These are phyloP conservation scores for Rehmannia glutinosa DNA, from an alignment of 257 asterid genomes.

Conservation along the genomic window DNA sequence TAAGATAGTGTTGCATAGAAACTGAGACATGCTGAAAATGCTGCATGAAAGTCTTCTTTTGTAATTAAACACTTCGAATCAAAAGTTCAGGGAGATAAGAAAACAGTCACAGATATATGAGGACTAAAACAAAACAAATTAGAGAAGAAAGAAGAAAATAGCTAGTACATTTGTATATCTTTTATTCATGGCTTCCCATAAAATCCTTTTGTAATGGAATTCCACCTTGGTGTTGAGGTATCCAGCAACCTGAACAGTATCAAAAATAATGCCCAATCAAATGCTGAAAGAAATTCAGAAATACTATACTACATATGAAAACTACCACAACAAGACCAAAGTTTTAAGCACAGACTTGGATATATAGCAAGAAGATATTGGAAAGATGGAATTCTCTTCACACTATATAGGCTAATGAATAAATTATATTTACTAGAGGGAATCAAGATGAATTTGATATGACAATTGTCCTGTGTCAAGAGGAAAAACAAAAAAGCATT, in stretches of 20 bases:
- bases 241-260: slow-evolving; percentile 40
- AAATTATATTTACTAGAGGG: not conserved
- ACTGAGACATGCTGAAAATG: not conserved
- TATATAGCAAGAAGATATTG: too few species aligned
- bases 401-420: slow-evolving; percentile 1
- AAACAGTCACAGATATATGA: not conserved
- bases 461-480: not conserved
- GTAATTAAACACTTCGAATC: not conserved
- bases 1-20: too few species aligned
- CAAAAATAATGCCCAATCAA: slow-evolving; percentile 9
- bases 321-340: not conserved
- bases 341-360: not conserved
- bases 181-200: slow-evolving; percentile 60
- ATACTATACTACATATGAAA: not conserved
- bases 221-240: slow-evolving; percentile 54
- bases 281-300: slow-evolving; percentile 10
- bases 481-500: not conserved
- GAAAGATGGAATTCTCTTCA: not conserved
- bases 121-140: not conserved
- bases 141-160: slow-evolving; percentile 10
- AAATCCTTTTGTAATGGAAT: slow-evolving; percentile 36
- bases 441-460: not conserved
- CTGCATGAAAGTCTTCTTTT: too few species aligned
- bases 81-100: not conserved
- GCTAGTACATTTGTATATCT: slow-evolving; percentile 29